phyloP scores from a whole-genome alignment of 129 eudicot species.

The Centella asiatica region DNA sequence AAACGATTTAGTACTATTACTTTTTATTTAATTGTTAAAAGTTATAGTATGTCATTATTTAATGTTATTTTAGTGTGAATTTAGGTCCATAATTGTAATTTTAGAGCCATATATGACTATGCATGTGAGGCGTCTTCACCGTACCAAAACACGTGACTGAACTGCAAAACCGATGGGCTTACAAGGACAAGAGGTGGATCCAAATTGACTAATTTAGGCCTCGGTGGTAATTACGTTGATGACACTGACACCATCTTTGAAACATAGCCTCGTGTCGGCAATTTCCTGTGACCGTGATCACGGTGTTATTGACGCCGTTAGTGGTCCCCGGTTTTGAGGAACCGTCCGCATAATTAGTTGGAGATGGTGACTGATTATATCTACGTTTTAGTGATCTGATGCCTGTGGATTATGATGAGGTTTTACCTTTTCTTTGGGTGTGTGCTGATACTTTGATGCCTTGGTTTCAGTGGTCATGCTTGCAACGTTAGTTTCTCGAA shows the following conservation, averaged over 20 bases:
- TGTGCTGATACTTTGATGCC: too few relatives aligned
- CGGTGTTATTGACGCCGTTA: background rate
- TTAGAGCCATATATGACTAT: background rate
- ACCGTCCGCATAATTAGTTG: background rate
- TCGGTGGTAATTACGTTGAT: background rate
- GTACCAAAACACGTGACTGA: constrained; percentile 1
- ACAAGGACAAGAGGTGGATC: background rate
- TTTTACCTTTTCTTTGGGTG: too few relatives aligned
- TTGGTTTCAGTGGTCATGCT: too few relatives aligned
- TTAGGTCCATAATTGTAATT: background rate
- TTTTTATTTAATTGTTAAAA: background rate
- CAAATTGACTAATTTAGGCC: background rate
- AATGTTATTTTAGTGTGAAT: background rate
- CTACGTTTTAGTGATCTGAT: background rate
- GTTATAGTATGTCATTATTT: background rate
- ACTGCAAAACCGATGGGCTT: background rate
- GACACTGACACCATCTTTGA: background rate
- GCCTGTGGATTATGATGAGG: background rate
- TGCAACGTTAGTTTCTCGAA: too few relatives aligned
- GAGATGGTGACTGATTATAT: background rate
- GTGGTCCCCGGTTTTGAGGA: constrained; percentile 1
- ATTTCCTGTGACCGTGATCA: background rate
- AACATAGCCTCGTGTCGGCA: background rate
- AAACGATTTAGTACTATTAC: too few relatives aligned
- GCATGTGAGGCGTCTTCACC: background rate